Conservation (phyloP, 2,329 filamentous ascomycete species). For the Knufia fluminis region DNA sequence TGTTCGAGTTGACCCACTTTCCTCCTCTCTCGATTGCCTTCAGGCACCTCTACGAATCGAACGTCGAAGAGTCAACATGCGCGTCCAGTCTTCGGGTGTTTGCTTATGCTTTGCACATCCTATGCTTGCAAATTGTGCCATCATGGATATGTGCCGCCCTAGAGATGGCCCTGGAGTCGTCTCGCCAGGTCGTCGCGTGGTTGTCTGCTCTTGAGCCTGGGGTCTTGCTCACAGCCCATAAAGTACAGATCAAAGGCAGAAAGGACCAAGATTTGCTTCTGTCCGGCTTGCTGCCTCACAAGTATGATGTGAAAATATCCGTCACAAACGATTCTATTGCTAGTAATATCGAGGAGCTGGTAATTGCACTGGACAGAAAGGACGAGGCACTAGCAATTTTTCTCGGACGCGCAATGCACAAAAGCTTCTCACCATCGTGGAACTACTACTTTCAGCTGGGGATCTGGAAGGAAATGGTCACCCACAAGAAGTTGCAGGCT, state of each 20-base stretch:
- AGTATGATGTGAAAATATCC: not conserved
- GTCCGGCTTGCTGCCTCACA: not conserved
- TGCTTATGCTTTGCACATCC: slow-evolving; percentile 2
- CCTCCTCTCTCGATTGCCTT: slow-evolving; percentile 2
- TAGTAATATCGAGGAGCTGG: not conserved
- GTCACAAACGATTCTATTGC: not conserved
- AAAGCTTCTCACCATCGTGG: not conserved
- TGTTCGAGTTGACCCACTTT: slow-evolving; percentile 7
- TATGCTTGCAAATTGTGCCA: slow-evolving; percentile 2
- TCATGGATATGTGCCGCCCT: slow-evolving; percentile 1
- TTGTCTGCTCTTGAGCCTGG: not conserved
- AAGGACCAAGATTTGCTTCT: not conserved
- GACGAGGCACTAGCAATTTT: not conserved
- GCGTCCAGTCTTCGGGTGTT: not conserved
- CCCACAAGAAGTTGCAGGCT: not conserved
- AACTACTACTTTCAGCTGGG: slow-evolving; percentile 1
- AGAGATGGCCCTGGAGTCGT: slow-evolving; percentile 8
- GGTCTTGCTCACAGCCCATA: not conserved
- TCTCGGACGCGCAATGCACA: slow-evolving; percentile 1
- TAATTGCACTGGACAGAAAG: slow-evolving; percentile 2
- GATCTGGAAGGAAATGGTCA: not conserved
- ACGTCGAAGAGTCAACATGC: not conserved
- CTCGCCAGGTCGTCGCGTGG: slow-evolving; percentile 6
- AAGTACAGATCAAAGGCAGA: not conserved
- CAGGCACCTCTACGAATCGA: not conserved